These are phyloP conservation scores for Trichosporon sp. DNA, from an alignment of 1,284 basidiomycete genomes.

Conservation along the genomic window DNA sequence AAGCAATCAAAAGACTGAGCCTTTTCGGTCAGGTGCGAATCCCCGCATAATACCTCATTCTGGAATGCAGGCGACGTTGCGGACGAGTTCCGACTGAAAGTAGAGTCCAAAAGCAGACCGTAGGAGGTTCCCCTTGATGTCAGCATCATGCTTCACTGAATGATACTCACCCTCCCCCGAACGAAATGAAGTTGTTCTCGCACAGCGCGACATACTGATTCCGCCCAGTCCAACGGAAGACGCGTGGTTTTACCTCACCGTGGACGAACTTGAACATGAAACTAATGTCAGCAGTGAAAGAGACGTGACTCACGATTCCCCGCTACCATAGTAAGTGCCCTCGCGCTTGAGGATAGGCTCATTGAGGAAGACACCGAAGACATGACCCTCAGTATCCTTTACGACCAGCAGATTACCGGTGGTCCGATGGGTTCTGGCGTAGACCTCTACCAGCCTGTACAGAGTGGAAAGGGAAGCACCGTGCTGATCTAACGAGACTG, in stretches of 20 bases:
- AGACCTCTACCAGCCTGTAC: constrained; percentile 60
- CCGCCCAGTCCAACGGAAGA: constrained; percentile 81
- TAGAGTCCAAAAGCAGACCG: constrained; percentile 82
- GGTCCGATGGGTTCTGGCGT: constrained; percentile 34
- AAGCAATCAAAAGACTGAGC: constrained; percentile 69
- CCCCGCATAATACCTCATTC: constrained; percentile 72
- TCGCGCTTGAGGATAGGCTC: constrained; percentile 62
- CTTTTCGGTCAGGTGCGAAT: constrained; percentile 53
- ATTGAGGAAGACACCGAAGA: constrained; percentile 78
- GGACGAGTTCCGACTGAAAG: constrained; percentile 75
- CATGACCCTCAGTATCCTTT: constrained; percentile 58
- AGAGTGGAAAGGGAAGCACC: constrained; percentile 88
- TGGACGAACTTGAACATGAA: constrained; percentile 64
- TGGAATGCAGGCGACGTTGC: constrained; percentile 79
- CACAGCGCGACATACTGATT: constrained; percentile 89
- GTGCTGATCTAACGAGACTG: constrained; percentile 81
- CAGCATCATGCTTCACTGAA: background rate
- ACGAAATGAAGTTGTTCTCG: constrained; percentile 71
- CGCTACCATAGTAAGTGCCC: constrained; percentile 71
- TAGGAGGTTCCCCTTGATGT: constrained; percentile 69
- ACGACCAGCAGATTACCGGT: constrained; percentile 58
- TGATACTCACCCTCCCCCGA: constrained; percentile 75
- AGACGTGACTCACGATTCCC: constrained; percentile 66
- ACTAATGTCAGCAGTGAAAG: constrained; percentile 48
- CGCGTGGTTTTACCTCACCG: constrained; percentile 51